Evolutionary conservation across 768 basidiomycete species (phyloP), one percentile per base, ranked within the genome.

Genomic region (Leccinum arenicola): DNA sequence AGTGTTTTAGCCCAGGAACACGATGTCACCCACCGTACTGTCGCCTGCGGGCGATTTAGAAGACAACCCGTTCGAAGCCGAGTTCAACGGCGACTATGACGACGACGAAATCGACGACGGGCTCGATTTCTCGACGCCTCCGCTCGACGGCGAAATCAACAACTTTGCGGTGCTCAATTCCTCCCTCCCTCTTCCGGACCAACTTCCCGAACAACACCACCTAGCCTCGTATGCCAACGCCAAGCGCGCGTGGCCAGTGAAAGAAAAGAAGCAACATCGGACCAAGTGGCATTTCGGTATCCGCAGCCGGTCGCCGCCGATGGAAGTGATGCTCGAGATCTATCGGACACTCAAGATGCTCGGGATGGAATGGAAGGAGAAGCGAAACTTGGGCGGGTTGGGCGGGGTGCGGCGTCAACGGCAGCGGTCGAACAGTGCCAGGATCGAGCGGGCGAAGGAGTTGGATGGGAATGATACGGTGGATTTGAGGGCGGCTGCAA

Each of bases 251-350:
- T 82, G 47, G 78, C 80, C 40, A 71, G 55, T 74, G 74, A 85
- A 85, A 68, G 79, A 80, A 66, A 85, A 86, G 77, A 90, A 87
- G 70, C 83, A 85, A 56, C 85, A 88, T 60, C 85, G 89, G 61
- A 90, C 90, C 15, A 89, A 93, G 63, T 98, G 97, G 97, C 97
- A 99, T 72, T 99, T 98, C 68, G 97, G 97, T 8, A 98, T 99
- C 43, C 83, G 97, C 33, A 95, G 92, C 65, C 82, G 95, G 59
- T 90, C 87, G 58, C 93, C 95, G 33, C 97, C 95, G 21, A 96
- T 98, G 92, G 97, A 99, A 73, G 96, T 99, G 23, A 98, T 99
- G 95, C 77, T 97, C 25, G 96, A 98, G 81, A 97, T 99, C 54
- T 98, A 99, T 75, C 80, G 91, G 61, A 97, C 95, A 47, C 76